These are phyloP conservation scores for Phytophthora pisi DNA, from an alignment of 352 stramenopile genomes.

Conservation along the genomic window DNA sequence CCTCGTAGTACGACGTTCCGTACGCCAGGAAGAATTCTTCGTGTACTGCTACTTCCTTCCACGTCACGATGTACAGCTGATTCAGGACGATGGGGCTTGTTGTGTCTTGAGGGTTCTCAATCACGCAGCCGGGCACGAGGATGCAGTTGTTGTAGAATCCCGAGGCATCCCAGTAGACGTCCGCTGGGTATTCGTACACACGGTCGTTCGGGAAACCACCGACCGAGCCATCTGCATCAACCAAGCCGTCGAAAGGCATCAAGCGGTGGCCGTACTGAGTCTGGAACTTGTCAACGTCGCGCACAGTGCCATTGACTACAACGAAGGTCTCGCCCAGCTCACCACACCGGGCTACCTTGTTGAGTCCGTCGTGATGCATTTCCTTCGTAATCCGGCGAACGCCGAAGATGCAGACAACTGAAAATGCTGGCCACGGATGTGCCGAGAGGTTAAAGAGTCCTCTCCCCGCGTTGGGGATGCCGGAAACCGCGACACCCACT, in stretches of 20 bases:
- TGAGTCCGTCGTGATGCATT: slow-evolving; percentile 87
- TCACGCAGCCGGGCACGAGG: slow-evolving; percentile 82
- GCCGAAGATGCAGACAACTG: slow-evolving; percentile 89
- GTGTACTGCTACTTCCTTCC: slow-evolving; percentile 83
- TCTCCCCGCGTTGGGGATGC: slow-evolving; percentile 81
- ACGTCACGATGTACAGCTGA: slow-evolving; percentile 90
- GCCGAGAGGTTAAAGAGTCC: slow-evolving; percentile 85
- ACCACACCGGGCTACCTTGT: slow-evolving; percentile 85
- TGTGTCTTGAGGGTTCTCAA: slow-evolving; percentile 81
- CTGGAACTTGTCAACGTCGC: slow-evolving; percentile 89
- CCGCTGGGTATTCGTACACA: slow-evolving; percentile 85
- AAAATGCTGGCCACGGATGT: slow-evolving; percentile 86
- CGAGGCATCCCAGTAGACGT: slow-evolving; percentile 88
- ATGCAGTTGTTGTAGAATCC: slow-evolving; percentile 92
- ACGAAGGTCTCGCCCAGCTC: slow-evolving; percentile 89
- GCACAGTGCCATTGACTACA: slow-evolving; percentile 85
- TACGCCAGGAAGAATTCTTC: slow-evolving; percentile 91
- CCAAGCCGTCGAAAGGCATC: slow-evolving; percentile 79
- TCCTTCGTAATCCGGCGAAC: slow-evolving; percentile 87
- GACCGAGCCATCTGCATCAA: slow-evolving; percentile 84
- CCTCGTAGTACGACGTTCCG: slow-evolving; percentile 89
- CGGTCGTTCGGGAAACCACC: slow-evolving; percentile 88
- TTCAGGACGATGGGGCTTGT: slow-evolving; percentile 81
- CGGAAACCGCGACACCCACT: slow-evolving; percentile 82
- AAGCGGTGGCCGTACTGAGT: slow-evolving; percentile 88